Conservation (phyloP, 2,329 filamentous ascomycete genomes). For the Fusarium odoratissimum region DNA sequence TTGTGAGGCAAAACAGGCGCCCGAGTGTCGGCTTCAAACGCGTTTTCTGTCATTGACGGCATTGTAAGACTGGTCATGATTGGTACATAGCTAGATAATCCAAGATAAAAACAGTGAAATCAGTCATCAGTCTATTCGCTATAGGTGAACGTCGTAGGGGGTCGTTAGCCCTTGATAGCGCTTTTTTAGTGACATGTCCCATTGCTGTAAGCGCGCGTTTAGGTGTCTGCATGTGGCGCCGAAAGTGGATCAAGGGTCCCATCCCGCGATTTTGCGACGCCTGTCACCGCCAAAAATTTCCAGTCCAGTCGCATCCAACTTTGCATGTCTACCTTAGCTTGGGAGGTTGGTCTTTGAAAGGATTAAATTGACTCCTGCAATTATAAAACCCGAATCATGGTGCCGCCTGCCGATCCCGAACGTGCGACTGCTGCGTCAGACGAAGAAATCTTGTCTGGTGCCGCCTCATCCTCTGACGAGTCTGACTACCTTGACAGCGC, state of each 20-base stretch:
- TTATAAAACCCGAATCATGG: slow-evolving; percentile 40
- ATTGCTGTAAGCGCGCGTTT: slow-evolving; percentile 47
- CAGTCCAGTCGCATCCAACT: slow-evolving; percentile 14
- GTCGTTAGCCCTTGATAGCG: neutral
- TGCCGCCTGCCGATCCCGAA: slow-evolving; percentile 34
- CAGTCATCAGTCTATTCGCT: neutral
- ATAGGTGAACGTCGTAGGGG: neutral
- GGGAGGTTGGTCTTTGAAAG: slow-evolving; percentile 21
- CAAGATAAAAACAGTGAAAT: neutral
- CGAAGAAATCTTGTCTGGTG: slow-evolving; percentile 26
- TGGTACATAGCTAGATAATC: too few relatives aligned
- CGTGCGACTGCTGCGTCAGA: slow-evolving; percentile 33
- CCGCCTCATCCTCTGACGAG: slow-evolving; percentile 49
- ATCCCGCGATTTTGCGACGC: slow-evolving; percentile 39
- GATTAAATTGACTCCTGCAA: slow-evolving; percentile 35
- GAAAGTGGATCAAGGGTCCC: slow-evolving; percentile 22
- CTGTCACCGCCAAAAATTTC: slow-evolving; percentile 46
- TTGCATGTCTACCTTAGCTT: slow-evolving; percentile 11
- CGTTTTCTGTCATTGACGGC: neutral
- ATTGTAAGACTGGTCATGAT: neutral
- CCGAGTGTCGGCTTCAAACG: slow-evolving; percentile 11
- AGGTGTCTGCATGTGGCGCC: slow-evolving; percentile 18
- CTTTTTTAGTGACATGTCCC: neutral
- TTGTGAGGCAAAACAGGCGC: slow-evolving; percentile 28
- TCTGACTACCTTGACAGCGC: slow-evolving; percentile 63